phyloP scores from a whole-genome alignment of 495 filamentous ascomycete species.

The Aspergillus wentii region DNA sequence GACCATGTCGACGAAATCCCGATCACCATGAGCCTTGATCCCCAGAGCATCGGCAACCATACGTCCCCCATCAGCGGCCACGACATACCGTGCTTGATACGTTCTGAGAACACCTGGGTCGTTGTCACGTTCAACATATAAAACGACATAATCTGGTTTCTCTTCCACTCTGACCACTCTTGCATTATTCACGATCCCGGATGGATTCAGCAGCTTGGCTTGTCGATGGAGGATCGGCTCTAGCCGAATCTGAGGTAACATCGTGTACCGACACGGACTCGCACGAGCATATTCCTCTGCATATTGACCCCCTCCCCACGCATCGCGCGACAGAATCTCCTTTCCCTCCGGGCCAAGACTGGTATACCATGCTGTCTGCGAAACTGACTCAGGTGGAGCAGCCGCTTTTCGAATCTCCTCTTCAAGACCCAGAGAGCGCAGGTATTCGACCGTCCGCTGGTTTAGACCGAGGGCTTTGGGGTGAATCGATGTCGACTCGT shows the following conservation, averaged over 20 bases:
- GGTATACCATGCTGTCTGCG: constrained; percentile 12
- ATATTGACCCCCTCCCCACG: constrained; percentile 15
- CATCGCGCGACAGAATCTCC: constrained; percentile 11
- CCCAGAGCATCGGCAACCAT: constrained; percentile 8
- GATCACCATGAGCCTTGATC: constrained; percentile 9
- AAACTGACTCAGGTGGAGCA: constrained; percentile 8
- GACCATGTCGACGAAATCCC: constrained; percentile 19
- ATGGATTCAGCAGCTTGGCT: constrained; percentile 12
- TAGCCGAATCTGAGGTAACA: constrained; percentile 12
- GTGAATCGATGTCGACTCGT: constrained; percentile 17
- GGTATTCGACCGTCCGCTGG: constrained; percentile 20
- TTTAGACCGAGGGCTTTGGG: constrained; percentile 24
- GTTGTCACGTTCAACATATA: background rate
- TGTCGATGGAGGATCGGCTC: constrained; percentile 15
- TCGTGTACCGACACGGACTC: constrained; percentile 10
- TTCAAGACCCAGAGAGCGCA: constrained; percentile 13
- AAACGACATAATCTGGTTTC: constrained; percentile 2
- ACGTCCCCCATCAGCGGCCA: constrained; percentile 14
- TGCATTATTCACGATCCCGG: constrained; percentile 6
- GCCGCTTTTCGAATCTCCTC: constrained; percentile 3
- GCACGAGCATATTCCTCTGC: constrained; percentile 4
- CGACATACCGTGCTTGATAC: constrained; percentile 11
- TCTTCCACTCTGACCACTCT: constrained; percentile 7
- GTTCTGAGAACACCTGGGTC: too few species aligned
- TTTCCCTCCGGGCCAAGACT: constrained; percentile 6